Evolutionary conservation across 2,329 filamentous ascomycete species (phyloP).

Genomic region (Aspergillus phoenicis): DNA sequence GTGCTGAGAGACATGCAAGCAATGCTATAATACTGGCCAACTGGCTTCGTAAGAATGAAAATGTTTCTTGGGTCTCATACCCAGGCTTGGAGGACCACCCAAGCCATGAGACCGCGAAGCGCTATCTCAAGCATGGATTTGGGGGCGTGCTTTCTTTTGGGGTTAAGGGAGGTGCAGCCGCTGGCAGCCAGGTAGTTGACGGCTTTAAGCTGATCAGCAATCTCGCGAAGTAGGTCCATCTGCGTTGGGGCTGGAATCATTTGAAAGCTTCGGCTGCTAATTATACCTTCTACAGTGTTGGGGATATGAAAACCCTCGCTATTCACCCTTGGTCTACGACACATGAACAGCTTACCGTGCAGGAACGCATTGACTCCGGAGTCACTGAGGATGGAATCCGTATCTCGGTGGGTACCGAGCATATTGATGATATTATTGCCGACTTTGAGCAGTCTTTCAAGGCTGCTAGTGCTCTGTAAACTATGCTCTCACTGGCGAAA

Average conservation of each 20-base stretch:
- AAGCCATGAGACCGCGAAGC: conserved; percentile 78
- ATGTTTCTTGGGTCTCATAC: conserved; percentile 93
- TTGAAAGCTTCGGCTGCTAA: conserved; percentile 11
- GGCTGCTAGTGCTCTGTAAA: conserved; percentile 42
- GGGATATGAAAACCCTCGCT: conserved; percentile 90
- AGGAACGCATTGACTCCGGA: conserved; percentile 78
- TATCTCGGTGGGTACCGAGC: conserved; percentile 92
- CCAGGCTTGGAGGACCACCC: conserved; percentile 82
- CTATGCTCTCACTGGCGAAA: neutral
- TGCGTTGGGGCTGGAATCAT: neutral
- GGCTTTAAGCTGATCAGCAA: conserved; percentile 94
- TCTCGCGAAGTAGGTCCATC: conserved; percentile 70
- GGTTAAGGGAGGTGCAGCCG: conserved; percentile 82
- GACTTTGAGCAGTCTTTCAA: conserved; percentile 93
- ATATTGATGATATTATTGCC: conserved; percentile 95
- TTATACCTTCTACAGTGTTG: conserved; percentile 58
- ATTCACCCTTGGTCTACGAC: conserved; percentile 96
- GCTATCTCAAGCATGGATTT: conserved; percentile 80
- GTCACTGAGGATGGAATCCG: conserved; percentile 89
- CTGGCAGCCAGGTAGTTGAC: conserved; percentile 86
- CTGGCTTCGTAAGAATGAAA: conserved; percentile 79
- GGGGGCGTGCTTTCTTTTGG: conserved; percentile 93
- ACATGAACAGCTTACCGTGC: conserved; percentile 83
- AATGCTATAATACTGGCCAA: conserved; percentile 79
- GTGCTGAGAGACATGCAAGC: conserved; percentile 80